Conservation (phyloP, 495 filamentous ascomycete genomes). For the Hypoxylon fuscum region DNA sequence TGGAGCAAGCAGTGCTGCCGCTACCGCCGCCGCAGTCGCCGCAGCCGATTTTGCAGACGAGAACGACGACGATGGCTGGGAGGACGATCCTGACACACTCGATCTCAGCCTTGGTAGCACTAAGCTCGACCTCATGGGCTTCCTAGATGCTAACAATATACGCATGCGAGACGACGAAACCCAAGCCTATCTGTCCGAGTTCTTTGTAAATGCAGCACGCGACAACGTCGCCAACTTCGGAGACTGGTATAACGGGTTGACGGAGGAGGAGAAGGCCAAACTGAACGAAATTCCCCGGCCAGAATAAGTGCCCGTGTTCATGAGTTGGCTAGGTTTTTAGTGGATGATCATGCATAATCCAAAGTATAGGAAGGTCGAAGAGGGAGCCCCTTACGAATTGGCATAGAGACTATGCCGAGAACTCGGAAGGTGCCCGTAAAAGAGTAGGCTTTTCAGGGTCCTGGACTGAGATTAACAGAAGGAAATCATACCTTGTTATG, state of each 20-base stretch:
- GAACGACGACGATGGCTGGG: conserved; percentile 83
- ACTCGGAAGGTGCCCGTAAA: neutral
- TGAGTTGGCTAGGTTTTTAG: neutral
- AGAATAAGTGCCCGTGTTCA: conserved; percentile 7
- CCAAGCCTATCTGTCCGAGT: conserved; percentile 80
- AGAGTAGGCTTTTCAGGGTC: neutral
- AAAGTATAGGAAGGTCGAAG: neutral
- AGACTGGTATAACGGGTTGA: conserved; percentile 74
- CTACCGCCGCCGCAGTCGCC: conserved; percentile 61
- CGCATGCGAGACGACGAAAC: conserved; percentile 91
- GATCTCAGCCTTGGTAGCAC: conserved; percentile 74
- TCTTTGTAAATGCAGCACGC: conserved; percentile 75
- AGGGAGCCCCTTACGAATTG: too few relatives aligned
- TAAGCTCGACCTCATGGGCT: conserved; percentile 82
- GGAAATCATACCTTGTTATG: neutral
- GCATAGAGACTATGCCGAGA: neutral
- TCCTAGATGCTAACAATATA: conserved; percentile 66
- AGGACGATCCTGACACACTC: conserved; percentile 79
- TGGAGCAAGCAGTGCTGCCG: conserved; percentile 57
- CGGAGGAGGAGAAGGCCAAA: conserved; percentile 77
- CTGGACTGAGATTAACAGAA: neutral
- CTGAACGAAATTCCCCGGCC: conserved; percentile 55
- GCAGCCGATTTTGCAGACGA: conserved; percentile 64
- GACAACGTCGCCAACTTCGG: conserved; percentile 77
- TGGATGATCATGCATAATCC: too few relatives aligned